Conservation (phyloP, 768 basidiomycete genomes). For the Psilocybe cubensis region DNA sequence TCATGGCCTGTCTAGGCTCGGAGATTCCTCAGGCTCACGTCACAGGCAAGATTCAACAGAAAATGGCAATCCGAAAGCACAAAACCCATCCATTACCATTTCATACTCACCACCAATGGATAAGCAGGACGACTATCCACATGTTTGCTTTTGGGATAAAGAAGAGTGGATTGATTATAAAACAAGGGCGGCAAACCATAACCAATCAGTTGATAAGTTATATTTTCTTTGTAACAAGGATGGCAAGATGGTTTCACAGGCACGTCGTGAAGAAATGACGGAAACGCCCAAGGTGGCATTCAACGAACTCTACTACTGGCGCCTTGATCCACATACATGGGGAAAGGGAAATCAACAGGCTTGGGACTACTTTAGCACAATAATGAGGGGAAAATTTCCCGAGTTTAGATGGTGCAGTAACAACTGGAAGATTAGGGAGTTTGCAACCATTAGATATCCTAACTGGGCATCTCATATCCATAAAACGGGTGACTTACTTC, state of each 20-base stretch:
- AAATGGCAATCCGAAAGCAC: too few species aligned
- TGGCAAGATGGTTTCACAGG: not conserved
- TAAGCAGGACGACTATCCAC: too few species aligned
- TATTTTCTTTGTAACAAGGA: too few species aligned
- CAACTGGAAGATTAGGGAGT: constrained; percentile 18
- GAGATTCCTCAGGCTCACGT: too few species aligned
- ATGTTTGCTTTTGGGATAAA: too few species aligned
- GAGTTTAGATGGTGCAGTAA: constrained; percentile 14
- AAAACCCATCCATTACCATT: too few species aligned
- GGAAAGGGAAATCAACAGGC: not conserved
- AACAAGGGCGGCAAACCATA: too few species aligned
- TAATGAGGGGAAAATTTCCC: constrained; percentile 10
- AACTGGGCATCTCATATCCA: constrained; percentile 1
- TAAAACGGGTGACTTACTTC: not conserved
- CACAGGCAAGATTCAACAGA: too few species aligned
- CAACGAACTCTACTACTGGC: constrained; percentile 1
- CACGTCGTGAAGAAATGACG: not conserved
- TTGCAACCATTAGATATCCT: constrained; percentile 12
- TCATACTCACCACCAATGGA: too few species aligned
- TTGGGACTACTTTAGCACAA: constrained; percentile 4
- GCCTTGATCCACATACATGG: constrained; percentile 5
- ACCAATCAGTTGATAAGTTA: too few species aligned
- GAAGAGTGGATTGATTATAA: too few species aligned
- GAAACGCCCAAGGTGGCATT: not conserved
- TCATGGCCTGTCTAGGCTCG: too few species aligned